These are phyloP conservation scores for Solanum tacnaense DNA, from an alignment of 257 asterid genomes.

Conservation along the genomic window DNA sequence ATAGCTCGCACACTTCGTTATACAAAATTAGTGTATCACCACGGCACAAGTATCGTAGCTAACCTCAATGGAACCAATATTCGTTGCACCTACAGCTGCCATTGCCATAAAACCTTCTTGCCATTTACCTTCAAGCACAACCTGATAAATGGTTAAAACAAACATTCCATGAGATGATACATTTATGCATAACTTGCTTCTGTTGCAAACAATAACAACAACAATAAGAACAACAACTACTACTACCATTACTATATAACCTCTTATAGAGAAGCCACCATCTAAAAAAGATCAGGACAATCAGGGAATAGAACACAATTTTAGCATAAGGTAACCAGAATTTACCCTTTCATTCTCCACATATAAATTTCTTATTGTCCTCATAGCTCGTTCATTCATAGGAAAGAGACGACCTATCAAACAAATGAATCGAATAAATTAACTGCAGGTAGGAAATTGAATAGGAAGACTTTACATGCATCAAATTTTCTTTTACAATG, in stretches of 20 bases:
- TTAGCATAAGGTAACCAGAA: background rate
- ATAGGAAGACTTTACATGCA: background rate
- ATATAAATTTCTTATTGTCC: conserved; percentile 80
- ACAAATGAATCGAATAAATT: background rate
- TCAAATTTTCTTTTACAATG: background rate
- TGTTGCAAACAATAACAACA: background rate
- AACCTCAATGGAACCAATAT: conserved; percentile 93
- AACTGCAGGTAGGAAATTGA: background rate
- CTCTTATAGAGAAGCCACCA: background rate
- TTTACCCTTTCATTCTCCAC: conserved; percentile 91
- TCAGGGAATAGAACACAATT: background rate
- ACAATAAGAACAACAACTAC: background rate
- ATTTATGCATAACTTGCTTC: background rate
- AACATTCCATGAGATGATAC: background rate
- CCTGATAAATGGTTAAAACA: conserved; percentile 26
- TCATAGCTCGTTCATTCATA: conserved; percentile 83
- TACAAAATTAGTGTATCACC: background rate
- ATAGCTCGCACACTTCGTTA: background rate
- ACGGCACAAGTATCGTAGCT: background rate
- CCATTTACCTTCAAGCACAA: conserved; percentile 96
- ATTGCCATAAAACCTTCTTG: conserved; percentile 88
- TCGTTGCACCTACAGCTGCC: conserved; percentile 97
- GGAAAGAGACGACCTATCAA: conserved; percentile 75
- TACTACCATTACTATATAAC: background rate
- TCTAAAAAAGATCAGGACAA: background rate